Evolutionary conservation across 345 rosid genomes (phyloP).

Genomic region (Noccaea caerulescens): DNA sequence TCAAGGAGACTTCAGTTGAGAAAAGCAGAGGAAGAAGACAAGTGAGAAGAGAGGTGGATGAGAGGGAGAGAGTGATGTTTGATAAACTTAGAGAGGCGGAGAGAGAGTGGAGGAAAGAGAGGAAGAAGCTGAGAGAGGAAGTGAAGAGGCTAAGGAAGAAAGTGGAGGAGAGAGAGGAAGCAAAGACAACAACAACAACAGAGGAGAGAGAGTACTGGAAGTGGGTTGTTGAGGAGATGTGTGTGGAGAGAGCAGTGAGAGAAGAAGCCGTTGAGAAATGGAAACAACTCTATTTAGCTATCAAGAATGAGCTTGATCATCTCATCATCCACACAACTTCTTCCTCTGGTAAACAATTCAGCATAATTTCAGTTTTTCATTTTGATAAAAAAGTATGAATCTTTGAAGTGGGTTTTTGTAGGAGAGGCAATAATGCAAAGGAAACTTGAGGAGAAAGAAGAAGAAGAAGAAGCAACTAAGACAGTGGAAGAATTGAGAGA

Average conservation of each 20-base stretch:
- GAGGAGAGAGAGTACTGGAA: conserved; percentile 50
- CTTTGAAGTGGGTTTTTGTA: conserved; percentile 25
- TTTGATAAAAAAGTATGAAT: conserved; percentile 1
- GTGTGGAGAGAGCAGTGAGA: conserved; percentile 66
- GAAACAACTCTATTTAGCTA: conserved; percentile 84
- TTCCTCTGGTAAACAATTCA: conserved; percentile 41
- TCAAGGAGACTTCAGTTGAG: conserved; percentile 30
- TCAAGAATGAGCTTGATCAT: conserved; percentile 84
- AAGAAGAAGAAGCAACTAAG: conserved; percentile 42
- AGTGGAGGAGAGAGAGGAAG: conserved; percentile 53
- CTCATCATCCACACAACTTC: conserved; percentile 67
- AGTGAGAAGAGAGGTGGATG: conserved; percentile 46
- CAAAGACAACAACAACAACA: conserved; percentile 37
- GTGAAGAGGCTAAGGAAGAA: conserved; percentile 55
- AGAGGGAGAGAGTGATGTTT: conserved; percentile 50
- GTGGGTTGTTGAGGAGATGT: conserved; percentile 58
- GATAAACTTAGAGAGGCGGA: conserved; percentile 53
- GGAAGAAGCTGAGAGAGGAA: conserved; percentile 56
- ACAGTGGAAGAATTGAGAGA: conserved; percentile 54
- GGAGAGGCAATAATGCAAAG: conserved; percentile 52
- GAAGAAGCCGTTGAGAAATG: conserved; percentile 85
- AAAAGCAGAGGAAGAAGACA: conserved; percentile 47
- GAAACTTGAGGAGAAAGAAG: conserved; percentile 54
- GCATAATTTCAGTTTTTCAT: neutral
- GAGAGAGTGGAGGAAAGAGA: conserved; percentile 55